phyloP scores from a whole-genome alignment of 371 early-diverging fungal genomes.

The Circinella minor region DNA sequence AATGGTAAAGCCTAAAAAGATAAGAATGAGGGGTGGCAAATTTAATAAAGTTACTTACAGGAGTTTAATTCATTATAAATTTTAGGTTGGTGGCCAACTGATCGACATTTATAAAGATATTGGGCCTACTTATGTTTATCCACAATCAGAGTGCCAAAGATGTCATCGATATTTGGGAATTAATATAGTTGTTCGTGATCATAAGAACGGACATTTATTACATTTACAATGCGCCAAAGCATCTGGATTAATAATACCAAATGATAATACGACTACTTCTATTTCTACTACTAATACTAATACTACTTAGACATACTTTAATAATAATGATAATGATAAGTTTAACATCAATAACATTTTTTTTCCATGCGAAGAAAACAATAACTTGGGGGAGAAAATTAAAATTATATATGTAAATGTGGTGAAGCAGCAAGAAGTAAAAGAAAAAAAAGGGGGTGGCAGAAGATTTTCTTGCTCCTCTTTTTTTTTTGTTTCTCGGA shows the following conservation, averaged over 20 bases:
- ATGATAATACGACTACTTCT: not conserved
- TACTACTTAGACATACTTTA: not conserved
- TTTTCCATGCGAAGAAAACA: too few species aligned
- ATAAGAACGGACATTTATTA: conserved; percentile 47
- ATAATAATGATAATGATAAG: not conserved
- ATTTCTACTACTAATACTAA: not conserved
- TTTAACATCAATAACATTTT: too few species aligned
- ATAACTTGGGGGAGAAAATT: too few species aligned
- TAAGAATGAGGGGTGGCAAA: not conserved
- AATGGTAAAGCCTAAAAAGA: conserved; percentile 40
- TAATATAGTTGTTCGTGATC: conserved; percentile 55
- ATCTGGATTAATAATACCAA: conserved; percentile 24
- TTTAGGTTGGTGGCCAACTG: conserved; percentile 47
- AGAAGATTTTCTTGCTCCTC: not conserved
- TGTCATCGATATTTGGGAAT: conserved; percentile 57
- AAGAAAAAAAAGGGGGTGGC: not conserved
- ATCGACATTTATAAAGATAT: conserved; percentile 50
- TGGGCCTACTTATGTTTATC: conserved; percentile 51
- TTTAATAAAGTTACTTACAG: not conserved
- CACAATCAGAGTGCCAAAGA: conserved; percentile 49
- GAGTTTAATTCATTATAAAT: not conserved
- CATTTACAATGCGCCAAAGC: conserved; percentile 61
- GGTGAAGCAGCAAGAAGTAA: not conserved
- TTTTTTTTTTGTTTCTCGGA: not conserved
- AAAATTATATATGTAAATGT: too few species aligned